Percentiles rank a stretch among this genome's conserved stretches.
Conservation (phyloP, 352 stramenopile genomes). For the Phytophthora sp. region DNA sequence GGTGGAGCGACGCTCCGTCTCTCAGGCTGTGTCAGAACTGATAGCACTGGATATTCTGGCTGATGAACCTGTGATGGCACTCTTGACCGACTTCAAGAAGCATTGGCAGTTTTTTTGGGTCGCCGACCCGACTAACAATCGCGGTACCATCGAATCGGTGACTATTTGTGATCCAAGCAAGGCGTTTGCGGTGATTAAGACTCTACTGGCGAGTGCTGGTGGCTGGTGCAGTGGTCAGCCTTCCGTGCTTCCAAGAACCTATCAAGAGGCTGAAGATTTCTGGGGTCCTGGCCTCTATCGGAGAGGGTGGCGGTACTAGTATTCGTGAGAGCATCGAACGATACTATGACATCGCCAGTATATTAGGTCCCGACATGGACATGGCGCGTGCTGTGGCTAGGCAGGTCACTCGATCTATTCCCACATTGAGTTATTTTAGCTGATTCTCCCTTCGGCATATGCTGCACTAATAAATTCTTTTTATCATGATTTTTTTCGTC, state of each 20-base stretch:
- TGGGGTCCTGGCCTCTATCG: constrained; percentile 27
- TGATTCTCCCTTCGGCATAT: no score
- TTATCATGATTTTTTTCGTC: no score
- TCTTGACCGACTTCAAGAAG: constrained; percentile 47
- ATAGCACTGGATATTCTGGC: constrained; percentile 49
- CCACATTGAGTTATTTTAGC: constrained; percentile 2
- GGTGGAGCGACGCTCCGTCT: constrained; percentile 32
- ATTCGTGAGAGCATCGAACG: constrained; percentile 41
- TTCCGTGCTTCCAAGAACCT: constrained; percentile 37
- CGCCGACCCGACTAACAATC: constrained; percentile 31
- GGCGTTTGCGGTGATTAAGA: constrained; percentile 42
- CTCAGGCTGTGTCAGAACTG: constrained; percentile 48
- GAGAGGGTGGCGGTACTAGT: constrained; percentile 30
- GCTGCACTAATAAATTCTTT: no score
- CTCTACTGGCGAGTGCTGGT: constrained; percentile 40
- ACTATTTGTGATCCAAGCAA: constrained; percentile 28
- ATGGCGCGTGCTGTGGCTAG: constrained; percentile 38
- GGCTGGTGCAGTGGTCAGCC: constrained; percentile 27
- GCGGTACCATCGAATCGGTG: constrained; percentile 28
- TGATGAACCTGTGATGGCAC: constrained; percentile 45
- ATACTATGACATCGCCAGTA: constrained; percentile 45
- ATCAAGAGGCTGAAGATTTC: constrained; percentile 50
- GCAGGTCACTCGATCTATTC: constrained; percentile 30
- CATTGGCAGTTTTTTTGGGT: constrained; percentile 53
- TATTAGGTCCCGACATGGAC: constrained; percentile 39